phyloP scores from a whole-genome alignment of 768 basidiomycete genomes.

The Boletus insuetus region DNA sequence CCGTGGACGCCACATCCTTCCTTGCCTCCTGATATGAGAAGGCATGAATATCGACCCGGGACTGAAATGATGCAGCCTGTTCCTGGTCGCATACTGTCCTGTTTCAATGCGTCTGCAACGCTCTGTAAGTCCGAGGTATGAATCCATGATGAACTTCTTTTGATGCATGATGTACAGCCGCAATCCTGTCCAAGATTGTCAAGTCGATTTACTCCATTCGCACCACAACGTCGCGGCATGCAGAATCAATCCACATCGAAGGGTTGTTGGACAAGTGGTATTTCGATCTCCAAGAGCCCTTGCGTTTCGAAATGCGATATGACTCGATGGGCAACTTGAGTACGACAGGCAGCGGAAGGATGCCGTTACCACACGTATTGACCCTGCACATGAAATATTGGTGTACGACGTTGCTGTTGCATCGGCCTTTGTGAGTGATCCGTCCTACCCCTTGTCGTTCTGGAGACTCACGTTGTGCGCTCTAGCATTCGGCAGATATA shows the following conservation, averaged over 20 bases:
- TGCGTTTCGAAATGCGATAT: conserved; percentile 57
- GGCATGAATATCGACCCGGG: conserved; percentile 26
- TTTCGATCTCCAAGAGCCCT: conserved; percentile 62
- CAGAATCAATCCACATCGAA: conserved; percentile 57
- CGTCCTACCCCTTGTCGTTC: neutral
- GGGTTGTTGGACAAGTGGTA: conserved; percentile 72
- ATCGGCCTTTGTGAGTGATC: conserved; percentile 71
- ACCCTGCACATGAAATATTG: conserved; percentile 86
- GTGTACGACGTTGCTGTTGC: conserved; percentile 71
- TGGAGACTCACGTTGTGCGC: neutral
- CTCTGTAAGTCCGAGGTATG: conserved; percentile 51
- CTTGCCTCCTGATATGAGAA: conserved; percentile 30
- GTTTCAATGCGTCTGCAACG: conserved; percentile 70
- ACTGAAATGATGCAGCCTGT: conserved; percentile 26
- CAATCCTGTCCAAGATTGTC: conserved; percentile 64
- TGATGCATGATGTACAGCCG: conserved; percentile 42
- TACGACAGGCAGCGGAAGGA: conserved; percentile 22
- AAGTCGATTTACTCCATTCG: conserved; percentile 71
- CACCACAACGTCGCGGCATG: conserved; percentile 51
- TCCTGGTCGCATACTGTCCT: conserved; percentile 59
- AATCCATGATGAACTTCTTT: neutral
- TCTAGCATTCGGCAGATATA: conserved; percentile 28
- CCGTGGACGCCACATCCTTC: conserved; percentile 44
- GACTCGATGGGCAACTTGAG: conserved; percentile 33
- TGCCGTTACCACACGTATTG: conserved; percentile 61